phyloP scores from a whole-genome alignment of 2,329 filamentous ascomycete species.

The Talaromyces sp. region DNA sequence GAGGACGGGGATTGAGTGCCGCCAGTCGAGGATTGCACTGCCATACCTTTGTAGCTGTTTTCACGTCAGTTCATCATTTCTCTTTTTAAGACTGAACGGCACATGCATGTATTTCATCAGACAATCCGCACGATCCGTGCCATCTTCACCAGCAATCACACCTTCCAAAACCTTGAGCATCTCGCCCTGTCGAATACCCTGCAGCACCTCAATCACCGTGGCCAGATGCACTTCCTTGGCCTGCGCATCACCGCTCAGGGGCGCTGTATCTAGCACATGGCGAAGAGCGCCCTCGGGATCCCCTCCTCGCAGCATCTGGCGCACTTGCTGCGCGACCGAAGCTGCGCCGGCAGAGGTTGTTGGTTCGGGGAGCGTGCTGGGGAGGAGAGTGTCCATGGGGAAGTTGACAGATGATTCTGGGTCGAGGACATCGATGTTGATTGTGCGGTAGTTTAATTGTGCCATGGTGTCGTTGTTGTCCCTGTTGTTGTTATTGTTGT shows the following conservation, averaged over 20 bases:
- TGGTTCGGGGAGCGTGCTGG: conserved; percentile 61
- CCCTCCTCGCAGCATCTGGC: conserved; percentile 79
- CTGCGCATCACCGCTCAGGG: conserved; percentile 52
- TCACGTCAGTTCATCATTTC: conserved; percentile 1
- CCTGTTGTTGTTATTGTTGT: not conserved
- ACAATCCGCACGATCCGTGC: conserved; percentile 80
- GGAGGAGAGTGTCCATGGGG: conserved; percentile 75
- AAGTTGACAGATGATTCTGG: conserved; percentile 90
- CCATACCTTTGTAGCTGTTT: conserved; percentile 85
- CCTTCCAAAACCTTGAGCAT: conserved; percentile 84
- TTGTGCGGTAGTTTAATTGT: conserved; percentile 68
- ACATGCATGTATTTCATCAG: conserved; percentile 96
- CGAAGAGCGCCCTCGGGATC: conserved; percentile 82
- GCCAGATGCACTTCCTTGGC: conserved; percentile 78
- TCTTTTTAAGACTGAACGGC: not conserved
- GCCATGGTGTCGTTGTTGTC: conserved; percentile 24
- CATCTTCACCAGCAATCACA: conserved; percentile 72
- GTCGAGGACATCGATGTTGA: conserved; percentile 88
- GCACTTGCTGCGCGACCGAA: conserved; percentile 70
- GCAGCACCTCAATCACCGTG: conserved; percentile 85
- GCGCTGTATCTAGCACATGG: conserved; percentile 76
- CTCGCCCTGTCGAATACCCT: conserved; percentile 92
- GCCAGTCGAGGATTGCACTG: conserved; percentile 31
- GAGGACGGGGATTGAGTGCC: conserved; percentile 46
- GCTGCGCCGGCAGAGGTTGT: conserved; percentile 73